Percentiles rank a stretch among this genome's conserved stretches.
phyloP scores from a whole-genome alignment of 345 rosid species.

The Salix koriyanagi region DNA sequence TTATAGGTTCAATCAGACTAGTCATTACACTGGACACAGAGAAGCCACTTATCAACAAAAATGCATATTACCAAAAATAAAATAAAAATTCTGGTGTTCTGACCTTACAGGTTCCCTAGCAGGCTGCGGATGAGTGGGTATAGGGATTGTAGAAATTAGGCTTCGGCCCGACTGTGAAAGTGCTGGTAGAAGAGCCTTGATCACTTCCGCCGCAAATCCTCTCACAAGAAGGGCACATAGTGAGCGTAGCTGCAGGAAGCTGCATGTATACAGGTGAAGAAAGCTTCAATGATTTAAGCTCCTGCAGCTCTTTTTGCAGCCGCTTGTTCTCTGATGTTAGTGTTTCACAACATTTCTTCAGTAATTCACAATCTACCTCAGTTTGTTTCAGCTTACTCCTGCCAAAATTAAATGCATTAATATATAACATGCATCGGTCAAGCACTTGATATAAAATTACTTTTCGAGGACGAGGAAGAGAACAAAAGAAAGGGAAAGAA shows the following conservation, averaged over 20 bases:
- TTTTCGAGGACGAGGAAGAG: neutral
- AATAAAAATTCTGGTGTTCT: neutral
- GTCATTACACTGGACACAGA: too few relatives aligned
- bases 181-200: conserved; percentile 5
- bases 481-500: neutral
- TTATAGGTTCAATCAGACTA: too few relatives aligned
- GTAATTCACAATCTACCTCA: conserved; percentile 51
- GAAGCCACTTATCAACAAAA: too few relatives aligned
- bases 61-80: too few relatives aligned
- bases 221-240: conserved; percentile 43
- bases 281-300: conserved; percentile 42
- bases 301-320: conserved; percentile 54
- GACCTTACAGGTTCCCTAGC: conserved; percentile 6
- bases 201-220: conserved; percentile 11
- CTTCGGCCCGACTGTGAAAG: conserved; percentile 11
- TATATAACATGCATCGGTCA: neutral
- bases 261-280: conserved; percentile 19
- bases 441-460: neutral
- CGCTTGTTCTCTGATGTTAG: conserved; percentile 55
- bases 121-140: conserved; percentile 27
- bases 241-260: conserved; percentile 42
- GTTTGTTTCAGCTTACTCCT: conserved; percentile 73
- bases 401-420: neutral
- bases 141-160: conserved; percentile 18
- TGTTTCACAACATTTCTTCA: conserved; percentile 54